Evolutionary conservation across 2,329 filamentous ascomycete species (phyloP).

Genomic region (Diaporthe amygdali): DNA sequence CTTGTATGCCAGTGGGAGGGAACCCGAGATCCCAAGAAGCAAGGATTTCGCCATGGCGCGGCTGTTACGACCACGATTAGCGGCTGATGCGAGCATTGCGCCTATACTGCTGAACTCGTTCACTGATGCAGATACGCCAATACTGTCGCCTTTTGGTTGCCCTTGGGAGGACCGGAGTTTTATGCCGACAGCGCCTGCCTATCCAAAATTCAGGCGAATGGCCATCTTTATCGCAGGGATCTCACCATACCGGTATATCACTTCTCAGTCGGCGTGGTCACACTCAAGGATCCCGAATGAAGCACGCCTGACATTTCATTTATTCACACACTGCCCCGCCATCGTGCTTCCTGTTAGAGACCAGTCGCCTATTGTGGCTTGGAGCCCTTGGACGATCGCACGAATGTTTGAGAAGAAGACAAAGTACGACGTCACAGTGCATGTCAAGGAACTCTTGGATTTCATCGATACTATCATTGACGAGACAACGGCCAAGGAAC

Average conservation of each 20-base stretch:
- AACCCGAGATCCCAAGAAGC: slow-evolving; percentile 24
- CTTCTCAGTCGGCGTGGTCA: slow-evolving; percentile 27
- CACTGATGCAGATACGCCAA: slow-evolving; percentile 24
- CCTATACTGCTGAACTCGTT: slow-evolving; percentile 26
- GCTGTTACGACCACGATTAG: slow-evolving; percentile 25
- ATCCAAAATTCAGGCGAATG: slow-evolving; percentile 25
- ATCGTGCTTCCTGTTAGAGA: slow-evolving; percentile 27
- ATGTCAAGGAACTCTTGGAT: slow-evolving; percentile 23
- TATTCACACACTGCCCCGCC: slow-evolving; percentile 29
- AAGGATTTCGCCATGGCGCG: slow-evolving; percentile 28
- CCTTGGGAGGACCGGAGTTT: slow-evolving; percentile 20
- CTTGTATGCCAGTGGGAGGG: slow-evolving; percentile 27
- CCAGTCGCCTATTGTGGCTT: slow-evolving; percentile 26
- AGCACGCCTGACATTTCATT: slow-evolving; percentile 26
- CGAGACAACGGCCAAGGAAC: slow-evolving; percentile 15
- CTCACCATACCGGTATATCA: slow-evolving; percentile 27
- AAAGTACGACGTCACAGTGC: slow-evolving; percentile 15
- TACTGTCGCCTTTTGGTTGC: slow-evolving; percentile 23
- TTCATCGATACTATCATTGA: slow-evolving; percentile 26
- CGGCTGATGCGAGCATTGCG: slow-evolving; percentile 26
- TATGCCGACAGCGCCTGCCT: slow-evolving; percentile 6
- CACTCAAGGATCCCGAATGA: slow-evolving; percentile 29
- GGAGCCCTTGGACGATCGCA: slow-evolving; percentile 29
- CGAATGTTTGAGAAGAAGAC: slow-evolving; percentile 26
- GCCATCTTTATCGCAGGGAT: slow-evolving; percentile 28